Conservation (phyloP, 495 filamentous ascomycete genomes). For the Neurospora africana region DNA sequence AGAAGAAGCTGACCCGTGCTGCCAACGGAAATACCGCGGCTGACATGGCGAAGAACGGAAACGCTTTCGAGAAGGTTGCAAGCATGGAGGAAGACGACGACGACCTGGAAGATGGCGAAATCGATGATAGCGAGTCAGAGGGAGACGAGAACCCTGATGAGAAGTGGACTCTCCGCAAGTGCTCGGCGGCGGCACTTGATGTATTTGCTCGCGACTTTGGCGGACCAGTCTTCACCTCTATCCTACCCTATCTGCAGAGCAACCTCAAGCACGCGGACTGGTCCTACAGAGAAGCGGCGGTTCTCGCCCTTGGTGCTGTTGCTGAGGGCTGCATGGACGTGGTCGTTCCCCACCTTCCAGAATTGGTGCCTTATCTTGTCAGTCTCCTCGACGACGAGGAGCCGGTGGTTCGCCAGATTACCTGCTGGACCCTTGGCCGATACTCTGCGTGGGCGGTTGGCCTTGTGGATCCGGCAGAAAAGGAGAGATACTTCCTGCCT, state of each 20-base stretch:
- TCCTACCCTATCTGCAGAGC: slow-evolving; percentile 83
- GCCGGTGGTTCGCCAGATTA: slow-evolving; percentile 93
- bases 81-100: slow-evolving; percentile 64
- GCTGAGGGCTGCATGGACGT: slow-evolving; percentile 89
- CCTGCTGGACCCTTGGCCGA: slow-evolving; percentile 91
- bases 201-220: slow-evolving; percentile 88
- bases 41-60: slow-evolving; percentile 39
- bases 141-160: slow-evolving; percentile 76
- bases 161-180: slow-evolving; percentile 93
- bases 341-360: slow-evolving; percentile 81
- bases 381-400: slow-evolving; percentile 75
- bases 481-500: slow-evolving; percentile 75
- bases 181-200: slow-evolving; percentile 91
- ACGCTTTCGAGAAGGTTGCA: slow-evolving; percentile 38
- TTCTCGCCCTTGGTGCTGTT: slow-evolving; percentile 88
- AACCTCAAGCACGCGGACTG: slow-evolving; percentile 84
- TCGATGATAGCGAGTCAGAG: slow-evolving; percentile 69
- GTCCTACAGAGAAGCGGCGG: slow-evolving; percentile 88
- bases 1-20: slow-evolving; percentile 45
- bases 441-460: slow-evolving; percentile 91
- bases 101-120: slow-evolving; percentile 80
- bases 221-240: slow-evolving; percentile 76
- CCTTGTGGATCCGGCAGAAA: slow-evolving; percentile 52
- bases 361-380: slow-evolving; percentile 84
- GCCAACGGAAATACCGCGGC: slow-evolving; percentile 40